Percentiles rank a stretch among this genome's conserved stretches.
Evolutionary conservation across 306 rosid genomes (phyloP).

Genomic region (Crotalaria pallida): DNA sequence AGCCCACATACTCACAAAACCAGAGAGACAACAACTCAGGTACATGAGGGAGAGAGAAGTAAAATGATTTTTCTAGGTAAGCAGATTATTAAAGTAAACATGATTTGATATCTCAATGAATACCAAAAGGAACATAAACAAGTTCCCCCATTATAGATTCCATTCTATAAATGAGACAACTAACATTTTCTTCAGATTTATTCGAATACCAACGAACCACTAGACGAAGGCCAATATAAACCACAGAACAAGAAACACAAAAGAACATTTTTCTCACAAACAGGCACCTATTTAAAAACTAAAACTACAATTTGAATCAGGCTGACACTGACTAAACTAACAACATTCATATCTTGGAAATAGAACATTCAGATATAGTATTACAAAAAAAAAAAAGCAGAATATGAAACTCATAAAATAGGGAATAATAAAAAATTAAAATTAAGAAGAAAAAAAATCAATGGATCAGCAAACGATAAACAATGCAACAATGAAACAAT

Average conservation of each 20-base stretch:
- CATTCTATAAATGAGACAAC: background rate
- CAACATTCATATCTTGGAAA: background rate
- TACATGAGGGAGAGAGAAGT: no score
- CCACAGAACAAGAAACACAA: background rate
- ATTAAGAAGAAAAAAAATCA: background rate
- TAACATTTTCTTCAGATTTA: background rate
- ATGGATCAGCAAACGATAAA: background rate
- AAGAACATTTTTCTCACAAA: no score
- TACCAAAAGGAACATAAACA: background rate
- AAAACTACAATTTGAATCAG: background rate
- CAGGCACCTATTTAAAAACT: no score
- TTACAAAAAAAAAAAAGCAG: background rate
- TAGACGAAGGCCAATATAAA: background rate
- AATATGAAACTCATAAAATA: background rate
- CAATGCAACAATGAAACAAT: background rate
- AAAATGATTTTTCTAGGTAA: background rate
- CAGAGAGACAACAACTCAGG: no score
- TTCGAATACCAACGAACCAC: background rate
- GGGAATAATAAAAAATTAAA: background rate
- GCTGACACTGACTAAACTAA: background rate
- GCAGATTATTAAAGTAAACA: background rate
- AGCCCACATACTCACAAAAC: no score
- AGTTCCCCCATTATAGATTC: background rate
- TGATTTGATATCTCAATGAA: background rate
- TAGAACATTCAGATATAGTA: background rate